These are phyloP conservation scores for Kuraishia hungarica DNA, from an alignment of 805 yeast species.

Conservation along the genomic window DNA sequence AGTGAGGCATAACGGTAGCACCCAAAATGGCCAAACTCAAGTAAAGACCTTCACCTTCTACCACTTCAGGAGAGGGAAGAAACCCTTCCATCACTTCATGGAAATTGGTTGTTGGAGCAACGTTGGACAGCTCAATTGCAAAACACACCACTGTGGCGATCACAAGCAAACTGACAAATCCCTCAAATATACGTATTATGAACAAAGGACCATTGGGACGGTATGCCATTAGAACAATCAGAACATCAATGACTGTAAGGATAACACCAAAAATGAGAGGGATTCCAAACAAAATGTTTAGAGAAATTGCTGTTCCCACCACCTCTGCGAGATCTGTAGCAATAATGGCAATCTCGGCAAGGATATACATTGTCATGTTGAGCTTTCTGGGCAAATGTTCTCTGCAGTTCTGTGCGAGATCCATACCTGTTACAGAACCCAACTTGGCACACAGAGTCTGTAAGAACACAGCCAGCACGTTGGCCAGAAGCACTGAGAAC, in stretches of 20 bases:
- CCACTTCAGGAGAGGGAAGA: constrained; percentile 36
- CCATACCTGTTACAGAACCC: constrained; percentile 92
- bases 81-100: constrained; percentile 63
- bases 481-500: constrained; percentile 72
- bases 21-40: constrained; percentile 82
- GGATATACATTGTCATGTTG: constrained; percentile 54
- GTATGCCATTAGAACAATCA: constrained; percentile 81
- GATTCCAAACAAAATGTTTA: constrained; percentile 71
- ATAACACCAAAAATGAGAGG: constrained; percentile 82
- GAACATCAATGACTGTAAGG: constrained; percentile 77
- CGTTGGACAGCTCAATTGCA: constrained; percentile 65
- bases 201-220: constrained; percentile 76
- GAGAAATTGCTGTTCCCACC: constrained; percentile 93
- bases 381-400: constrained; percentile 58
- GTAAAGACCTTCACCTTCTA: constrained; percentile 60
- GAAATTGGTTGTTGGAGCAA: constrained; percentile 45
- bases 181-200: constrained; percentile 73
- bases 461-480: constrained; percentile 77
- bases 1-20: constrained; percentile 95
- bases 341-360: constrained; percentile 86
- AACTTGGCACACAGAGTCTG: constrained; percentile 80
- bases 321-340: constrained; percentile 97
- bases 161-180: constrained; percentile 70
- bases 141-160: constrained; percentile 81
- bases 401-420: constrained; percentile 81